A percentile compares a stretch with the other conserved stretches of the same genome.
These are phyloP conservation scores for Russula ochroleuca DNA, from an alignment of 768 basidiomycete species.

Conservation along the genomic window DNA sequence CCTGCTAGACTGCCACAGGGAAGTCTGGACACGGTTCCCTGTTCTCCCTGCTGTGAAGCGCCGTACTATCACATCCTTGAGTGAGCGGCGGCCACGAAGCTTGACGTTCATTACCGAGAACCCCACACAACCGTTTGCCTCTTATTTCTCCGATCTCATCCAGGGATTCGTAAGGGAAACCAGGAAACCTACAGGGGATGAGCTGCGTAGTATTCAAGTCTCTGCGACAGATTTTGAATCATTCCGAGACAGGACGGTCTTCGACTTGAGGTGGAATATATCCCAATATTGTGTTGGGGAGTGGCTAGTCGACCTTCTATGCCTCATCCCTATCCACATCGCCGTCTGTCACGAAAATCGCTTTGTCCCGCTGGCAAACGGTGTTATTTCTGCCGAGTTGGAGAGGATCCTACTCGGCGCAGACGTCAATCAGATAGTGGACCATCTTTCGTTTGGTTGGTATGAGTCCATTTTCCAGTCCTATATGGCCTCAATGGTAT, in stretches of 20 bases:
- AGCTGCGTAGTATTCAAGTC: slow-evolving; percentile 36
- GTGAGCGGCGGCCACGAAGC: slow-evolving; percentile 33
- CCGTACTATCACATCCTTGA: slow-evolving; percentile 19
- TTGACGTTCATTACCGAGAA: slow-evolving; percentile 45
- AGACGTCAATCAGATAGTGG: slow-evolving; percentile 52
- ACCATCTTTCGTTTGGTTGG: slow-evolving; percentile 56
- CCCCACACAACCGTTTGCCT: slow-evolving; percentile 35
- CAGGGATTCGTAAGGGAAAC: slow-evolving; percentile 45
- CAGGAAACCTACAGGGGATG: slow-evolving; percentile 48
- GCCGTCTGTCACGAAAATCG: slow-evolving; percentile 41
- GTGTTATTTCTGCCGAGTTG: slow-evolving; percentile 41
- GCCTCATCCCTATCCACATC: slow-evolving; percentile 61
- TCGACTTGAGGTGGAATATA: slow-evolving; percentile 22
- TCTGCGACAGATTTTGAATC: slow-evolving; percentile 33
- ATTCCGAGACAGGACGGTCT: slow-evolving; percentile 27
- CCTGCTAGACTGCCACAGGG: slow-evolving; percentile 14
- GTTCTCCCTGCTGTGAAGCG: slow-evolving; percentile 20
- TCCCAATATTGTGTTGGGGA: slow-evolving; percentile 49
- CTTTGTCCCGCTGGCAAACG: slow-evolving; percentile 12
- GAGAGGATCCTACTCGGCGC: slow-evolving; percentile 50
- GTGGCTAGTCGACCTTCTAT: slow-evolving; percentile 58
- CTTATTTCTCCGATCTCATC: slow-evolving; percentile 46
- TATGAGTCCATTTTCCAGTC: slow-evolving; percentile 62
- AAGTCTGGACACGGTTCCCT: slow-evolving; percentile 19
- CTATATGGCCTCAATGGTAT: slow-evolving; percentile 54